These are phyloP conservation scores for Neonectria sp. DNA, from an alignment of 2,329 filamentous ascomycete genomes.

Conservation along the genomic window DNA sequence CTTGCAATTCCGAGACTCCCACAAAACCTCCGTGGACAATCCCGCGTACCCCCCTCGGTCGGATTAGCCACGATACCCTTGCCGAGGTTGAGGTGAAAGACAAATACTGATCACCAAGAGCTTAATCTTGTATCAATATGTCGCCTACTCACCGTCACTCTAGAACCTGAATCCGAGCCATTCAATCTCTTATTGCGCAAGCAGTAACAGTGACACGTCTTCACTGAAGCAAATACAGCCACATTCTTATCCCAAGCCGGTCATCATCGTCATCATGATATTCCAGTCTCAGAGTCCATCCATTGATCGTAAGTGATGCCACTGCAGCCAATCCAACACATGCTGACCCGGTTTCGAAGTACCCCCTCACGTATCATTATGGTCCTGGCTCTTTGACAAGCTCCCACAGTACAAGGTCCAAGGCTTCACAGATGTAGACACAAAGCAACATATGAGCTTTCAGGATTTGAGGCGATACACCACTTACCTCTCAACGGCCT, in stretches of 20 bases:
- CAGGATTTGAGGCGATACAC: constrained; percentile 70
- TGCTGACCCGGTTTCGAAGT: constrained; percentile 54
- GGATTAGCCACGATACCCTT: neutral
- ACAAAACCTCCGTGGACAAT: neutral
- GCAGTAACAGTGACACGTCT: neutral
- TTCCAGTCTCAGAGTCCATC: constrained; percentile 34
- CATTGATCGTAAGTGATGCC: constrained; percentile 18
- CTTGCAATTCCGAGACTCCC: neutral
- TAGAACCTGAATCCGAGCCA: neutral
- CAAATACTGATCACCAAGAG: neutral
- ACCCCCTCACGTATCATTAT: constrained; percentile 68
- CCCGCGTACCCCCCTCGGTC: neutral
- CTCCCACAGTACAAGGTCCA: constrained; percentile 56
- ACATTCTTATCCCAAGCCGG: too few species aligned
- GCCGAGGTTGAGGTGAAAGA: neutral
- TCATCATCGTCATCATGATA: constrained; percentile 23
- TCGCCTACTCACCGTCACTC: too few species aligned
- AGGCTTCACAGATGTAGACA: constrained; percentile 72
- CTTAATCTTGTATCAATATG: neutral
- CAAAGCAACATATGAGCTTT: constrained; percentile 71
- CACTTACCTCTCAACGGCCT: constrained; percentile 72
- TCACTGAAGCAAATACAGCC: too few species aligned
- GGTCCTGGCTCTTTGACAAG: constrained; percentile 73
- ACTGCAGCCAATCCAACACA: neutral
- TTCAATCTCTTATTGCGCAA: neutral